Evolutionary conservation across 805 yeast genomes (phyloP).

Genomic region (Saccharomycopsis javanensis): DNA sequence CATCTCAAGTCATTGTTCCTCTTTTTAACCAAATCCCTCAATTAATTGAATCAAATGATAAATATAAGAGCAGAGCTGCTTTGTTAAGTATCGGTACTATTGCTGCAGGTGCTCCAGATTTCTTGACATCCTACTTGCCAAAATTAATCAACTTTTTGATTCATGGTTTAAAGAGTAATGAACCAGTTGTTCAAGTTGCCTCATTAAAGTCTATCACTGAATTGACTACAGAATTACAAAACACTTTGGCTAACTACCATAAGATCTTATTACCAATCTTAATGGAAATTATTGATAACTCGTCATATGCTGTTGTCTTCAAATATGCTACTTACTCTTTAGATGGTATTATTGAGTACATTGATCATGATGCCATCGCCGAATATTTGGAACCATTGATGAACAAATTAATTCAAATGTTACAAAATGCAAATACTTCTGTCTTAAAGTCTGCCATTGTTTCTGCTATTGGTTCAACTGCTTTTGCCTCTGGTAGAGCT

Average conservation of each 20-base stretch:
- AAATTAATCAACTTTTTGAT: slow-evolving; percentile 65
- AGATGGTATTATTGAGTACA: slow-evolving; percentile 86
- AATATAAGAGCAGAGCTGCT: slow-evolving; percentile 80
- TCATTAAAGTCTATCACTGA: slow-evolving; percentile 75
- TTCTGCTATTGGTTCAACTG: slow-evolving; percentile 94
- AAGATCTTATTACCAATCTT: slow-evolving; percentile 75
- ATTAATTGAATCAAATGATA: slow-evolving; percentile 52
- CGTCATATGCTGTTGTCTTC: slow-evolving; percentile 74
- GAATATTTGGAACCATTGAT: slow-evolving; percentile 80
- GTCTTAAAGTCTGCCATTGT: slow-evolving; percentile 68
- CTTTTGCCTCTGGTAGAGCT: slow-evolving; percentile 85
- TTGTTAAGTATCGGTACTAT: slow-evolving; percentile 72
- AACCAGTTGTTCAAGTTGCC: slow-evolving; percentile 70
- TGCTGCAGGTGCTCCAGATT: slow-evolving; percentile 92
- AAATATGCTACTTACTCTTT: slow-evolving; percentile 85
- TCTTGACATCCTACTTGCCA: slow-evolving; percentile 61
- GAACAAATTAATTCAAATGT: slow-evolving; percentile 79
- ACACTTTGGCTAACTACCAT: slow-evolving; percentile 74
- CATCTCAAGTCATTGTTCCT: slow-evolving; percentile 81
- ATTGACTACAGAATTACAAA: slow-evolving; percentile 77
- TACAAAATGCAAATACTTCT: slow-evolving; percentile 66
- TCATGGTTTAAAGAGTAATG: slow-evolving; percentile 66
- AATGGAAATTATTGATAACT: slow-evolving; percentile 77
- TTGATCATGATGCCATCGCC: slow-evolving; percentile 77
- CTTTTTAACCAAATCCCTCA: slow-evolving; percentile 55